phyloP scores from a whole-genome alignment of 2,329 filamentous ascomycete species.

The Lecanosticta acicola region DNA sequence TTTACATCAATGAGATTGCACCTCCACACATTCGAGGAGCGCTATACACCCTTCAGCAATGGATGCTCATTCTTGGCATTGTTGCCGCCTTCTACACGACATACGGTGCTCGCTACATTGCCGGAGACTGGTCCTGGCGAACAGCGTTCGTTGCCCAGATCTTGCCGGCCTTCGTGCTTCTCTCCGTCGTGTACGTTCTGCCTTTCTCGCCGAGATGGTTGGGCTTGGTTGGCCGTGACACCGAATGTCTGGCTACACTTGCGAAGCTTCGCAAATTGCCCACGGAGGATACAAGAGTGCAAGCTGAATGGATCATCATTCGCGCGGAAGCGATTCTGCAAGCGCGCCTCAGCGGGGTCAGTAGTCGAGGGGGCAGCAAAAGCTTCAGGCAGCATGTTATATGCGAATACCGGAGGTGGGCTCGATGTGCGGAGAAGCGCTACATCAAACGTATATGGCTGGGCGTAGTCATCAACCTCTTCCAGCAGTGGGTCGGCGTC shows the following conservation, averaged over 20 bases:
- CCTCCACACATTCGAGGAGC: not conserved
- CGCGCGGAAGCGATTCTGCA: conserved; percentile 49
- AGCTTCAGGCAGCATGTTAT: not conserved
- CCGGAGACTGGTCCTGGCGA: not conserved
- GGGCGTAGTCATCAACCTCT: too few species aligned
- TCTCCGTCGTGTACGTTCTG: conserved; percentile 22
- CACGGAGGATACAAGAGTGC: conserved; percentile 42
- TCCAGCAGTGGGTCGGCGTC: conserved; percentile 26
- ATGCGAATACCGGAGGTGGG: not conserved
- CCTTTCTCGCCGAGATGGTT: conserved; percentile 28
- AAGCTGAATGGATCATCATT: conserved; percentile 47
- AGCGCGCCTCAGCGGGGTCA: conserved; percentile 35
- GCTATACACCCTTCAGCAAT: not conserved
- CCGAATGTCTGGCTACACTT: conserved; percentile 18
- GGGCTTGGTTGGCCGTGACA: conserved; percentile 14
- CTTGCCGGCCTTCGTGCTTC: conserved; percentile 30
- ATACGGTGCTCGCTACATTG: conserved; percentile 38
- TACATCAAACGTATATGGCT: too few species aligned
- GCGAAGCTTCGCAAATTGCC: conserved; percentile 33
- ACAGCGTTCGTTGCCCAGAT: conserved; percentile 15
- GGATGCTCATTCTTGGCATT: not conserved
- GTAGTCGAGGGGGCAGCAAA: not conserved
- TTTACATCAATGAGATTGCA: not conserved
- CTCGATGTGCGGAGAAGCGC: not conserved
- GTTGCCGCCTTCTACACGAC: conserved; percentile 32